These are phyloP conservation scores for Raphanus hybrid DNA, from an alignment of 441 rosid species.

Conservation along the genomic window DNA sequence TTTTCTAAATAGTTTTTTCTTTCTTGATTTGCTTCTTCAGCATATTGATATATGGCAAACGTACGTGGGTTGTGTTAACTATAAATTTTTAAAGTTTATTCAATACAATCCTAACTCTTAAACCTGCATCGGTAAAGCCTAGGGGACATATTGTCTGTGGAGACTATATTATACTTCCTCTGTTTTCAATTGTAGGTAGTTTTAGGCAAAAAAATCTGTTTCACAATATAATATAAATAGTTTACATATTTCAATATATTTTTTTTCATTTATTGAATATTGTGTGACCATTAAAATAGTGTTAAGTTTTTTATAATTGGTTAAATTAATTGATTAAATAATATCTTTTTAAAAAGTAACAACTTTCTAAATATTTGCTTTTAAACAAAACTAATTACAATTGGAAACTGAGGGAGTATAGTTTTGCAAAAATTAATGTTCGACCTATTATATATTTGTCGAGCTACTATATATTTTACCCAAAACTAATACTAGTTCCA, in stretches of 20 bases:
- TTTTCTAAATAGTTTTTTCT: neutral
- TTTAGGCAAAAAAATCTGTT: too few species aligned
- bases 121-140: neutral
- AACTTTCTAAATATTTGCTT: too few species aligned
- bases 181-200: too few species aligned
- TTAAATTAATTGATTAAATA: too few species aligned
- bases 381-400: too few species aligned
- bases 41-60: slow-evolving; percentile 22
- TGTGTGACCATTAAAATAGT: too few species aligned
- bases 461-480: neutral
- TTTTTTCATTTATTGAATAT: too few species aligned
- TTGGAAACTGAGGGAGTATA: neutral
- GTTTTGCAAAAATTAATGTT: neutral
- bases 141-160: neutral
- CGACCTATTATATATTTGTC: neutral
- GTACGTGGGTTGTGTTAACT: slow-evolving; percentile 8
- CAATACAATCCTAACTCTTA: neutral
- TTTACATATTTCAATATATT: too few species aligned
- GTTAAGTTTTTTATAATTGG: too few species aligned
- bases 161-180: neutral
- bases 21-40: slow-evolving; percentile 16
- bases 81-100: neutral
- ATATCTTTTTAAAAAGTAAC: too few species aligned
- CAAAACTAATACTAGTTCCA: neutral
- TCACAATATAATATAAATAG: too few species aligned